Evolutionary conservation across 2,329 filamentous ascomycete species (phyloP), one percentile per base, ranked within the genome.

Genomic region (Penicillium hordei): DNA sequence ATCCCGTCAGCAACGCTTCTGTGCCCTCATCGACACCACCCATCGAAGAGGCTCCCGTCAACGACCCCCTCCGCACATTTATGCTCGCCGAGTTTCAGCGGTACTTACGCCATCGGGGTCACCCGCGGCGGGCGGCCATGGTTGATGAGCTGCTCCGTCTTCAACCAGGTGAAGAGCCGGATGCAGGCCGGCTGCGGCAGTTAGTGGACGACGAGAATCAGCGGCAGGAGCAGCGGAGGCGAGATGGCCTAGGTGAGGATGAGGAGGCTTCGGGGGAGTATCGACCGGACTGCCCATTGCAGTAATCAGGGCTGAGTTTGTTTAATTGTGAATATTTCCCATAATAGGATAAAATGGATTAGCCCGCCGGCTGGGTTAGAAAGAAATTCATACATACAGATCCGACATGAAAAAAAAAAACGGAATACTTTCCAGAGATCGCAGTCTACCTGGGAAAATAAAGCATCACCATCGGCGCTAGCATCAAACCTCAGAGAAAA

Each of bases 161-260:
- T 48, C 42, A 31, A 9, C 51, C 51, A 5, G 31, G 21, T 9
- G 51, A 53, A 15, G 33, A 33, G 42, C 42, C 51, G 4, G 50
- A 53, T 29, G 29, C 12, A 23, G 40, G 23, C 8, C 40, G 50
- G 10, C 25, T 53, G 3, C 40, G 29, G 13, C 50, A n/a, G 40
- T 36, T 33, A n/a, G 40, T 36, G 13, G 10, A 23, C 2, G 50
- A n/a, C 12, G 50, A 53, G 17, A 9, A 38, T 13, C 7, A 29
- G 8, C 40, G 50, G 6, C 50, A 34, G 31, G 50, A 45, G 21
- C 50, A 53, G 40, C 50, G 40, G 27, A 53, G 40, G 17, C 40
- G 17, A 48, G 42, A 53, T 48, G 51, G 51, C 10, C 23, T 12
- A 2, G 13, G 7, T 21, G 31, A 36, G 7, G 42, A 29, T 21